Base-by-base conservation (phyloP, 208 protist genomes). In the Trypanosoma caninum region DNA sequence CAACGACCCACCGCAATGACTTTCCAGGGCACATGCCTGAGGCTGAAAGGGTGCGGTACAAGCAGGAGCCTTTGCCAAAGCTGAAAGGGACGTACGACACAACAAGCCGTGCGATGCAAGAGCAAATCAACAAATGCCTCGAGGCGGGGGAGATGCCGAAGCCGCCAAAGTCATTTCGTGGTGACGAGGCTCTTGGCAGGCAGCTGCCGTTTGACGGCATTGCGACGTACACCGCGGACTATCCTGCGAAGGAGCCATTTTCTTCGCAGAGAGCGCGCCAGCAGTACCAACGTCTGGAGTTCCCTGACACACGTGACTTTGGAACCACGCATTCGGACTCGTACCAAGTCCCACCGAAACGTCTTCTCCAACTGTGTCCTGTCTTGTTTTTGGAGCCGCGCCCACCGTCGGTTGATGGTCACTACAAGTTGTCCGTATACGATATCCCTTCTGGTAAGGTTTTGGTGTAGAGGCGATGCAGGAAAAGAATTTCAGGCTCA, bases 251-350 rank as follows among this genome's bases (percentile, higher is more conserved):
- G 82, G 75, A 94, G 55, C 80, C 78, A 44, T 76, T 86, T 18
- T 52, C 77, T 46, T 38, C 55, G 42, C 59, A 51, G 59, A 54
- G 33, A 56, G 44, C 59, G 46, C 73, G 59, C 13, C 57, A 66
- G 72, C 57, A 42, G 23, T 14, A 37, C 56, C 33, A 23, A 18
- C 25, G 59, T 27, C 52, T 69, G 40, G 22, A 41, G 22, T 45
- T 90, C 40, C 84, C 82, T 20, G 84, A 94, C 62, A 92, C 82
- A 45, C 84, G 88, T 52, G 84, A 94, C 78, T 94, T 94, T 78
- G 56, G 81, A 59, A 94, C 88, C 13, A 84, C 78, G 28, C 57
- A 67, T 40, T 76, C 69, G 33, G 62, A 64, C 13, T 74, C 84
- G 31, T 94, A 87, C 72, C 55, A 78, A 50, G 51, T 79, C 41